Evolutionary conservation across 352 stramenopile genomes (phyloP).

Genomic region (Phytophthora citricola): DNA sequence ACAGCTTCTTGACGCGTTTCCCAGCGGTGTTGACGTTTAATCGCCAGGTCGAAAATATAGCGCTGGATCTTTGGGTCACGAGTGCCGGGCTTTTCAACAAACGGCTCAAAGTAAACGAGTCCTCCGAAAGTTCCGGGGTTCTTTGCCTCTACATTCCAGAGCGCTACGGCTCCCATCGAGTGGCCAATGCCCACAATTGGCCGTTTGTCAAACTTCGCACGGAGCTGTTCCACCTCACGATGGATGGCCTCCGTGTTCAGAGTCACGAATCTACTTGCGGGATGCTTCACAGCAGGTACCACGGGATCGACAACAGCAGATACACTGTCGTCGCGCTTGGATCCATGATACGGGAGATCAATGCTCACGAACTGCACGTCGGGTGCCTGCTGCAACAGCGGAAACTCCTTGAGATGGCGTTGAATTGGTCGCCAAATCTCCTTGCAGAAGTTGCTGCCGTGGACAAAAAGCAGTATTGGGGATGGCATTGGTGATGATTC

Average conservation of each 20-base stretch:
- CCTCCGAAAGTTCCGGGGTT: conserved; percentile 42
- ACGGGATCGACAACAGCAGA: conserved; percentile 21
- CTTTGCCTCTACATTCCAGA: conserved; percentile 34
- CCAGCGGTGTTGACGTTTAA: conserved; percentile 8
- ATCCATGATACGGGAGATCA: conserved; percentile 49
- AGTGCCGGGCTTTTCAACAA: conserved; percentile 5
- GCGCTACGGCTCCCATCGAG: conserved; percentile 35
- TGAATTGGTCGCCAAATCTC: conserved; percentile 48
- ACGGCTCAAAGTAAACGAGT: conserved; percentile 43
- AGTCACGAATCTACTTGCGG: conserved; percentile 31
- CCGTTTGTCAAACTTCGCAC: not conserved
- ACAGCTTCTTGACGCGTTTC: conserved; percentile 5
- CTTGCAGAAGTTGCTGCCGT: conserved; percentile 52
- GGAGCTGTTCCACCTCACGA: conserved; percentile 13
- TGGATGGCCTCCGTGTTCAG: conserved; percentile 19
- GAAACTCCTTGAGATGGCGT: conserved; percentile 26
- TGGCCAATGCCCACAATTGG: conserved; percentile 54
- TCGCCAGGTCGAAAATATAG: conserved; percentile 13
- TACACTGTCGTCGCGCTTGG: conserved; percentile 43
- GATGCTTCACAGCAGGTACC: conserved; percentile 29
- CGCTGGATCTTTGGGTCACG: conserved; percentile 7
- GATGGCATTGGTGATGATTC: not conserved
- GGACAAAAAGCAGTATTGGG: conserved; percentile 23
- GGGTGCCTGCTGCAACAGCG: conserved; percentile 21
- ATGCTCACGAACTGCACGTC: conserved; percentile 24